Evolutionary conservation across 108 stramenopile species (phyloP).

Genomic region (Stephanodiscus triporus): DNA sequence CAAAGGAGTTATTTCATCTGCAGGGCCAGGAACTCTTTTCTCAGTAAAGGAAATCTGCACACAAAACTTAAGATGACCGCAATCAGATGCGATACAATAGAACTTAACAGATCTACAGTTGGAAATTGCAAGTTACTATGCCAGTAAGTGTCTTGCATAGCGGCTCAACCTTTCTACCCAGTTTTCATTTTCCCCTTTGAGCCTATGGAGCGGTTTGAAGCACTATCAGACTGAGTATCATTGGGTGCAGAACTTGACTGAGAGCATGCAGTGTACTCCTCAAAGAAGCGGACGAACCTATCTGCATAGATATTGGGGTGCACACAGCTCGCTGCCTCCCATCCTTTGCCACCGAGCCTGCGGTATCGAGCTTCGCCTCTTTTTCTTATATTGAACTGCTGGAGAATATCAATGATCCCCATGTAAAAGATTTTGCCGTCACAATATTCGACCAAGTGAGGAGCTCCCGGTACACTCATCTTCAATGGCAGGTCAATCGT

Average conservation of each 20-base stretch:
- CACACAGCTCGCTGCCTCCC: conserved; percentile 82
- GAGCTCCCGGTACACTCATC: conserved; percentile 51
- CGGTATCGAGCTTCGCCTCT: conserved; percentile 80
- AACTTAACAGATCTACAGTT: too few relatives aligned
- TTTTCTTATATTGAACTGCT: conserved; percentile 94
- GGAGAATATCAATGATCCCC: conserved; percentile 97
- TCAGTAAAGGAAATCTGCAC: background rate
- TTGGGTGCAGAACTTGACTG: background rate
- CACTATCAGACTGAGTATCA: background rate
- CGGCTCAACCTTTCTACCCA: too few relatives aligned
- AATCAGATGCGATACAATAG: too few relatives aligned
- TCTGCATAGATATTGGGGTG: conserved; percentile 81
- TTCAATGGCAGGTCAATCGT: conserved; percentile 56
- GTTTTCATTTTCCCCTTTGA: background rate
- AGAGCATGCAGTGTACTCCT: conserved; percentile 55
- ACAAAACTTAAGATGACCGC: background rate
- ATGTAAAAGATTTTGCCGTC: conserved; percentile 92
- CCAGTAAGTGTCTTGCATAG: too few relatives aligned
- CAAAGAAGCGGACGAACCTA: conserved; percentile 83
- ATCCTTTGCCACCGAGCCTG: conserved; percentile 55
- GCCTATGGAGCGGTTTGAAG: background rate
- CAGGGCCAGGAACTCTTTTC: conserved; percentile 18
- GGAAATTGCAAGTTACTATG: too few relatives aligned
- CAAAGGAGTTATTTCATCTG: conserved; percentile 44
- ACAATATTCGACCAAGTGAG: conserved; percentile 58